phyloP scores from a whole-genome alignment of 2,329 filamentous ascomycete species.

The Falciphora oryzae region DNA sequence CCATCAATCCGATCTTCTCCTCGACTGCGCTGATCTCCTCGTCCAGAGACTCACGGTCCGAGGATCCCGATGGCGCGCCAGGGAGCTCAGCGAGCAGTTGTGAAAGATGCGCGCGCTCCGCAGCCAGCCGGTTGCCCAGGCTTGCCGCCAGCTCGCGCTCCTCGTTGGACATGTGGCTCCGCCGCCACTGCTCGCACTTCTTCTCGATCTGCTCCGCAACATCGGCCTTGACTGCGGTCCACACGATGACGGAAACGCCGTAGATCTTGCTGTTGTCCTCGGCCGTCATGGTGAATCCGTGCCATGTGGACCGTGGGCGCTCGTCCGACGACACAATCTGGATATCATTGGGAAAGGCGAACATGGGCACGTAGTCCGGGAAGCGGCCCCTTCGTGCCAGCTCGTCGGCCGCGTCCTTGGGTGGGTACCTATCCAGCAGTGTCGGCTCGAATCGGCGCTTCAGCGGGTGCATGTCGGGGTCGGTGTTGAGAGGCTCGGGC shows the following conservation, averaged over 20 bases:
- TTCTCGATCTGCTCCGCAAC: conserved; percentile 79
- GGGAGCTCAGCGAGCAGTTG: conserved; percentile 80
- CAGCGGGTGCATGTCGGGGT: conserved; percentile 91
- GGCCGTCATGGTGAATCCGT: conserved; percentile 96
- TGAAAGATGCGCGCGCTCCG: conserved; percentile 84
- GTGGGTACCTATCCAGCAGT: conserved; percentile 89
- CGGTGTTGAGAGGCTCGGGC: conserved; percentile 82
- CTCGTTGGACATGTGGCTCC: conserved; percentile 80
- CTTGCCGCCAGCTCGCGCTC: conserved; percentile 90
- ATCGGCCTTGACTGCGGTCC: conserved; percentile 78
- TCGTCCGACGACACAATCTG: conserved; percentile 95
- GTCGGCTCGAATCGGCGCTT: conserved; percentile 93
- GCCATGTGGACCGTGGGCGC: conserved; percentile 92
- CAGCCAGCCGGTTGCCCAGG: conserved; percentile 78
- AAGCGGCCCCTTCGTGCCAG: conserved; percentile 75
- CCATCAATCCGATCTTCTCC: conserved; percentile 96
- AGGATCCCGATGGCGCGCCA: conserved; percentile 70
- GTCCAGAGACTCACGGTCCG: conserved; percentile 76
- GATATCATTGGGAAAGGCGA: conserved; percentile 97
- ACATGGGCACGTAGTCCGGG: conserved; percentile 98
- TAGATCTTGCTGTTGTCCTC: conserved; percentile 89
- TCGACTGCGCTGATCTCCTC: conserved; percentile 94
- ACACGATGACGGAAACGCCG: conserved; percentile 85
- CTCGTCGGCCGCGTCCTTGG: conserved; percentile 76
- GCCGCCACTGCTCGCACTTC: conserved; percentile 80